phyloP scores from a whole-genome alignment of 2,329 filamentous ascomycete genomes.

The Pyricularia sp. region DNA sequence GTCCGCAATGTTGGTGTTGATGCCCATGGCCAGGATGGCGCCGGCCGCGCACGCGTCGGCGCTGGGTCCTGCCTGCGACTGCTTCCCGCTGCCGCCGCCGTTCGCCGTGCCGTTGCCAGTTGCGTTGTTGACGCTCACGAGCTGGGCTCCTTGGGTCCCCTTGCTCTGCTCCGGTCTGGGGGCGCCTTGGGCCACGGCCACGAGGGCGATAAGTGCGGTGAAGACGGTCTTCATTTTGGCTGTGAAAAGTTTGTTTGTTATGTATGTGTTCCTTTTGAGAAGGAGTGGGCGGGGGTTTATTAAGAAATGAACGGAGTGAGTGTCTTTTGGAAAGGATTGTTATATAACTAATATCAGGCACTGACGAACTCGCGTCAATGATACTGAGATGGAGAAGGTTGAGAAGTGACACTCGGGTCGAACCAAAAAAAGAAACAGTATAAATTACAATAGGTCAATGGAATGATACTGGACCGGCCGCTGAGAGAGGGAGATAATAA shows the following conservation, averaged over 20 bases:
- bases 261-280: not conserved
- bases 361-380: not conserved
- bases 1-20: constrained; percentile 12
- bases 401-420: not conserved
- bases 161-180: not conserved
- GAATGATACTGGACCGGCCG: not conserved
- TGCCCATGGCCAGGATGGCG: constrained; percentile 12
- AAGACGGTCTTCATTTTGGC: not conserved
- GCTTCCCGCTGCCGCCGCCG: not conserved
- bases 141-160: no score
- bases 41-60: constrained; percentile 8
- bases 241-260: not conserved
- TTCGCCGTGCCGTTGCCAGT: not conserved
- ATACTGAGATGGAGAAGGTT: not conserved
- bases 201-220: not conserved
- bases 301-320: not conserved
- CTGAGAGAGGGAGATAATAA: not conserved
- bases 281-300: not conserved
- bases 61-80: not conserved
- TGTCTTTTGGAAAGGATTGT: not conserved
- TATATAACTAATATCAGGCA: not conserved
- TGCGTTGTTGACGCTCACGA: no score
- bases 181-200: not conserved
- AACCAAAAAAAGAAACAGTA: not conserved
- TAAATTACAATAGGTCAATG: not conserved